These are phyloP conservation scores for Russula foetens DNA, from an alignment of 768 basidiomycete species.

Conservation along the genomic window DNA sequence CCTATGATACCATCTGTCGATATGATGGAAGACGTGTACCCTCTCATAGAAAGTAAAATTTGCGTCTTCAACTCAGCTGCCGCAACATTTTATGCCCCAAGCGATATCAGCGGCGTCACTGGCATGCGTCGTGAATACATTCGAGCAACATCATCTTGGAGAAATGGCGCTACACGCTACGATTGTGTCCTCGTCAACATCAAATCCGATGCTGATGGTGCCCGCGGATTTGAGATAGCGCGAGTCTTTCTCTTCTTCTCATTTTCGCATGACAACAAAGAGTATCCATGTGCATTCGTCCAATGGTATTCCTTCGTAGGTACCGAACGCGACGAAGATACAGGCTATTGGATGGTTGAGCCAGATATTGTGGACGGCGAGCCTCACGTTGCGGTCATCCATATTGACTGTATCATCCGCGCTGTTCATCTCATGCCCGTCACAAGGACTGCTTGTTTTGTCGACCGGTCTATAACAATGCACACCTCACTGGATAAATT, in stretches of 20 bases:
- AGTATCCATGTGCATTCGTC: too few relatives aligned
- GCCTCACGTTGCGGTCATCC: not conserved
- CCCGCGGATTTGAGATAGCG: too few relatives aligned
- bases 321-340: not conserved
- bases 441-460: not conserved
- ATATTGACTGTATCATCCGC: not conserved
- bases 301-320: too few relatives aligned
- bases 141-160: not conserved
- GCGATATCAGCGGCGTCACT: not conserved
- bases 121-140: not conserved
- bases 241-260: too few relatives aligned
- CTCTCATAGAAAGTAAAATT: not conserved
- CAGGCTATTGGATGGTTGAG: not conserved
- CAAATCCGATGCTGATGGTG: too few relatives aligned
- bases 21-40: too few relatives aligned
- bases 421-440: not conserved
- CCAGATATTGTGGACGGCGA: not conserved
- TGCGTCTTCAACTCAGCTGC: not conserved
- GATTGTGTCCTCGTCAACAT: too few relatives aligned
- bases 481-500: not conserved
- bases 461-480: not conserved
- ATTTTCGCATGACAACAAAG: too few relatives aligned
- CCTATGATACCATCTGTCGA: too few relatives aligned
- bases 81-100: not conserved
- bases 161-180: not conserved